Percentiles rank a stretch among this genome's conserved stretches.
Evolutionary conservation across 2,329 filamentous ascomycete species (phyloP).

Genomic region (Lecanicillium sp.): DNA sequence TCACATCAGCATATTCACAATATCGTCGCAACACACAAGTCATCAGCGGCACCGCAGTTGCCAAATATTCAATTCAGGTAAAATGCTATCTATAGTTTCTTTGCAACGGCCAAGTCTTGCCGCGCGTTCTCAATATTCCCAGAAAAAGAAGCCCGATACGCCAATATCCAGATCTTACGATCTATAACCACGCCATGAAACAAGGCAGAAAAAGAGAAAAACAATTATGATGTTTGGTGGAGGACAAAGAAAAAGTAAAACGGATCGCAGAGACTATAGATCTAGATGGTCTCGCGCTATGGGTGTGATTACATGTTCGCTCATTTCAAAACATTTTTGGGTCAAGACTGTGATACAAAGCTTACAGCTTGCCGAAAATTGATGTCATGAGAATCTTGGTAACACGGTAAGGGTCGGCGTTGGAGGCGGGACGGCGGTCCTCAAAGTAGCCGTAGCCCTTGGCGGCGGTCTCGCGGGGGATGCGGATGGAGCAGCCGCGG

Average conservation of each 20-base stretch:
- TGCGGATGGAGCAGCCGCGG: constrained; percentile 89
- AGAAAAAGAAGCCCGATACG: no score
- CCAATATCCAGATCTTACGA: not conserved
- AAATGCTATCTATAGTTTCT: no score
- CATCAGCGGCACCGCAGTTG: no score
- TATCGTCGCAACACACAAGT: no score
- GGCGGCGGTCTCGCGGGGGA: constrained; percentile 76
- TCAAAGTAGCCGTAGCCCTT: constrained; percentile 96
- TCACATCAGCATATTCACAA: no score
- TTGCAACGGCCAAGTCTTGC: no score
- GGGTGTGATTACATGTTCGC: not conserved
- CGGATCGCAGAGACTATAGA: not conserved
- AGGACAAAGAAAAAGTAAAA: constrained; percentile 1
- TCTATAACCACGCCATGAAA: not conserved
- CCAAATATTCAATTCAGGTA: no score
- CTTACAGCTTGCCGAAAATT: constrained; percentile 34
- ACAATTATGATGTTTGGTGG: not conserved
- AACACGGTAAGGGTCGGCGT: constrained; percentile 78
- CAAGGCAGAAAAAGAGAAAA: not conserved
- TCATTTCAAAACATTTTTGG: not conserved
- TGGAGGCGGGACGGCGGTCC: constrained; percentile 75
- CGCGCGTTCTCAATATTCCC: no score
- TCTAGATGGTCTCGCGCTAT: not conserved
- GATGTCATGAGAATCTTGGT: constrained; percentile 78
- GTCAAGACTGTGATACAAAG: not conserved